Conservation (phyloP, 805 yeast species). For the Priceomyces fermenticarens region DNA sequence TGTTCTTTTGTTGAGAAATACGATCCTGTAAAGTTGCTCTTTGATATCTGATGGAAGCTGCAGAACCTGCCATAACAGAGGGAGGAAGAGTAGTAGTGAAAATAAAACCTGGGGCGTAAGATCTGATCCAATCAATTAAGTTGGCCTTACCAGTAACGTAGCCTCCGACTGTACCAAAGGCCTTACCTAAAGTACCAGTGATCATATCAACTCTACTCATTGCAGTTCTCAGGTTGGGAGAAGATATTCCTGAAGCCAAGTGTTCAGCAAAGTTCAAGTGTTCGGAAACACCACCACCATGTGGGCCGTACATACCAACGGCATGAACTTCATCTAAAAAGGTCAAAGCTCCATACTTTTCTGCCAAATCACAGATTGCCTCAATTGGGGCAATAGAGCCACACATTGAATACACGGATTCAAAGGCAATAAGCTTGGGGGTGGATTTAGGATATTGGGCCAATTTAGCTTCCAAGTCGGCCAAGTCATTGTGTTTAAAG, state of each 20-base stretch:
- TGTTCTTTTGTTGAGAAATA: conserved; percentile 78
- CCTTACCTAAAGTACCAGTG: conserved; percentile 97
- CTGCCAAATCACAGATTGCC: conserved; percentile 91
- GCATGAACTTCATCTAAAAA: conserved; percentile 98
- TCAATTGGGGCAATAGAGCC: conserved; percentile 96
- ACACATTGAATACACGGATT: conserved; percentile 96
- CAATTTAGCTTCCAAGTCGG: conserved; percentile 75
- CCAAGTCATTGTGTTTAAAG: conserved; percentile 86
- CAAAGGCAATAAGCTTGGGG: conserved; percentile 96
- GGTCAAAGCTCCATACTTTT: conserved; percentile 94
- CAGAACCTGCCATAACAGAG: conserved; percentile 94
- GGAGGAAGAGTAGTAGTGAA: conserved; percentile 98
- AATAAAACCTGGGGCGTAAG: conserved; percentile 95
- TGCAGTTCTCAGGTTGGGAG: conserved; percentile 50
- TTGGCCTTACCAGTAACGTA: conserved; percentile 86
- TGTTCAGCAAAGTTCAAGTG: conserved; percentile 88
- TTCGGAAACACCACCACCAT: conserved; percentile 99
- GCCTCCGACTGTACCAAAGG: conserved; percentile 97
- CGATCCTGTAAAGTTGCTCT: conserved; percentile 76
- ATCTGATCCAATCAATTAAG: conserved; percentile 92
- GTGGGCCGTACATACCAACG: conserved; percentile 98
- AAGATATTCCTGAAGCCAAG: conserved; percentile 59
- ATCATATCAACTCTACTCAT: conserved; percentile 92
- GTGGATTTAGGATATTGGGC: conserved; percentile 77
- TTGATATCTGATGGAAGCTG: conserved; percentile 82